Conservation (phyloP, 768 basidiomycete genomes). For the Tulasnella sp. region DNA sequence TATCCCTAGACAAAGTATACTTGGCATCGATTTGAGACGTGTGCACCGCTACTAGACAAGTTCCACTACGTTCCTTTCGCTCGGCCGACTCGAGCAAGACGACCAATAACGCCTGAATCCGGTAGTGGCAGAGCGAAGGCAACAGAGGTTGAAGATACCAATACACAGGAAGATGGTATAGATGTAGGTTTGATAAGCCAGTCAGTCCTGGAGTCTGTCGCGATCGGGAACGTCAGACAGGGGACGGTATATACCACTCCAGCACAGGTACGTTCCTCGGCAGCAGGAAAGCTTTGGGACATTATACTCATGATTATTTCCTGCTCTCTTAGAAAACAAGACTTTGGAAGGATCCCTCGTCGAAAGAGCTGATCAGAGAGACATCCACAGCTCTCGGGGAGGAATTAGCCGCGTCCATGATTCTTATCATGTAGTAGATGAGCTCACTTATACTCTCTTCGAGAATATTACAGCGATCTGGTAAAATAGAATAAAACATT, state of each 20-base stretch:
- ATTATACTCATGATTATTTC: background rate
- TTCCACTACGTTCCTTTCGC: conserved; percentile 63
- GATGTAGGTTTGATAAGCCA: background rate
- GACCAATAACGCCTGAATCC: background rate
- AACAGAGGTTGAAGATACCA: background rate
- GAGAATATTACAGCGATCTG: too few relatives aligned
- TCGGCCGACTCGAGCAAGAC: conserved; percentile 29
- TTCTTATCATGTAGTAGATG: background rate
- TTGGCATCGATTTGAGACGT: conserved; percentile 60
- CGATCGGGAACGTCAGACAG: background rate
- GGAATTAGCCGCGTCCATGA: background rate
- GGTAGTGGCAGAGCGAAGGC: background rate
- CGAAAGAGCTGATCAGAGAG: background rate
- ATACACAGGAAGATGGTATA: background rate
- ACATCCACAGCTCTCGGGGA: conserved; percentile 2
- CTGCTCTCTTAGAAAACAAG: background rate
- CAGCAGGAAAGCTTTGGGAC: background rate
- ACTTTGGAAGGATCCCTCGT: background rate
- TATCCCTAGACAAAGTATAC: conserved; percentile 55
- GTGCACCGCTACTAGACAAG: conserved; percentile 50
- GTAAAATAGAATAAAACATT: too few relatives aligned
- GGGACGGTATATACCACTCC: background rate
- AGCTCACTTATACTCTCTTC: background rate
- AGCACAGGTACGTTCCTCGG: background rate
- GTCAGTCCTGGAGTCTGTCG: background rate